Base-by-base conservation (phyloP, 2,329 filamentous ascomycete genomes). In the Fonsecaea nubica region DNA sequence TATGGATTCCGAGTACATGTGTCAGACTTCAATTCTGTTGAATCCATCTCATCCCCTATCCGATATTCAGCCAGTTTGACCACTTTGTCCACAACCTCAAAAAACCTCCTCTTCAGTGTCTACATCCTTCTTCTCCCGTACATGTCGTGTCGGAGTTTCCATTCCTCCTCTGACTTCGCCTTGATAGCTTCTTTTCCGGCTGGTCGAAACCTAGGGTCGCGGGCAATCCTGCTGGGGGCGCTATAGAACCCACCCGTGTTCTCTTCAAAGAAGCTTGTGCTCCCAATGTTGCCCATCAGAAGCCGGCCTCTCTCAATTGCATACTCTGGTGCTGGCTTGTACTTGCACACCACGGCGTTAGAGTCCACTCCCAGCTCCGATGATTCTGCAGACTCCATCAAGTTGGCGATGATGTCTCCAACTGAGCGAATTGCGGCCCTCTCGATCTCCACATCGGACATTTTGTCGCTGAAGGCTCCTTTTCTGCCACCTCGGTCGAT, bases 171-270 rank as follows among this genome's bases (percentile, higher is more conserved):
- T 35, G 50, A 21, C 62, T 66, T 67, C 30, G 62, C 25, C 64
- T 72, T 69, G 57, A 67, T 48, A 3, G 50, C 59, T 33, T 72
- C 70, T 30, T 69, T 69, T 18, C 64, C 57, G 13, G 70, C 55
- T 42, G 71, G 70, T 42, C 70, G 63, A 55, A 72, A 73, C 52
- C 70, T 58, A n/a, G 71, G 70, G 58, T 73, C 71, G 58, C 70
- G 61, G 8, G 71, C 71, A 59, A 73, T 67, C 48, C 70, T 62
- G 40, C 62, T 67, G 9, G 72, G 72, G 61, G 71, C 65, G 33
- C 66, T 67, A 52, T 65, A 67, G 57, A 68, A 67, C 9, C 60
- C 69, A 57, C 64, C 64, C 5, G 63, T 64, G 15, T 69, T 64
- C 18, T 69, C 58, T 40, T 71, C 70, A 62, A 73, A 73, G 55